Percentiles rank a stretch among this genome's conserved stretches.
phyloP scores from a whole-genome alignment of 768 basidiomycete species.

The Amylocystis lapponica region DNA sequence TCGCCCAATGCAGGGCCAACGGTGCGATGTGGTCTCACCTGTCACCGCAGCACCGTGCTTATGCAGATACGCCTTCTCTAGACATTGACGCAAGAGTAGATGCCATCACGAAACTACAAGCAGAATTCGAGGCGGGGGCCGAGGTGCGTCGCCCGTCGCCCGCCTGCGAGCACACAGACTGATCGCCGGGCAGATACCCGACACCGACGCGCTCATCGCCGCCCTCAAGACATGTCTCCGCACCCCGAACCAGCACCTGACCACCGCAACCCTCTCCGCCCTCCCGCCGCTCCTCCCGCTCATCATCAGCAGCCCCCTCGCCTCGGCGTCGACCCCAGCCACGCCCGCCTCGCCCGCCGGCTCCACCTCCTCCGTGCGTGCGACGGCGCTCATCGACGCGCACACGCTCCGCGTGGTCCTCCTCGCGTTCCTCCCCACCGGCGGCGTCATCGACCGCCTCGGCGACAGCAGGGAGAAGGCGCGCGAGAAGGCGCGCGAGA shows the following conservation, averaged over 20 bases:
- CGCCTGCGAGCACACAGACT: background rate
- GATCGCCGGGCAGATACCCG: conserved; percentile 43
- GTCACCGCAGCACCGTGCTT: background rate
- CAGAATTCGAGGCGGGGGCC: conserved; percentile 61
- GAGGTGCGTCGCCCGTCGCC: conserved; percentile 42
- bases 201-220: conserved; percentile 64
- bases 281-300: conserved; percentile 63
- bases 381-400: conserved; percentile 43
- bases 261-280: conserved; percentile 67
- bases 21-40: conserved; percentile 12
- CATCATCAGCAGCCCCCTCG: conserved; percentile 36
- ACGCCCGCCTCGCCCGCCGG: conserved; percentile 29
- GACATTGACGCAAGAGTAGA: conserved; percentile 81
- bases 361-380: conserved; percentile 47
- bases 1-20: conserved; percentile 12
- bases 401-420: conserved; percentile 63
- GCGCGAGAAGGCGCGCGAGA: conserved; percentile 70
- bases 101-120: conserved; percentile 72
- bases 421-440: conserved; percentile 62
- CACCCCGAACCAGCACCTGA: conserved; percentile 76
- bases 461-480: conserved; percentile 71
- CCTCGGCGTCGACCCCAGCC: conserved; percentile 15
- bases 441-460: conserved; percentile 77
- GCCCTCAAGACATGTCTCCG: conserved; percentile 72
- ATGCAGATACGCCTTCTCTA: conserved; percentile 22